phyloP scores from a whole-genome alignment of 2,329 filamentous ascomycete genomes.

The Ophiostoma quercus region DNA sequence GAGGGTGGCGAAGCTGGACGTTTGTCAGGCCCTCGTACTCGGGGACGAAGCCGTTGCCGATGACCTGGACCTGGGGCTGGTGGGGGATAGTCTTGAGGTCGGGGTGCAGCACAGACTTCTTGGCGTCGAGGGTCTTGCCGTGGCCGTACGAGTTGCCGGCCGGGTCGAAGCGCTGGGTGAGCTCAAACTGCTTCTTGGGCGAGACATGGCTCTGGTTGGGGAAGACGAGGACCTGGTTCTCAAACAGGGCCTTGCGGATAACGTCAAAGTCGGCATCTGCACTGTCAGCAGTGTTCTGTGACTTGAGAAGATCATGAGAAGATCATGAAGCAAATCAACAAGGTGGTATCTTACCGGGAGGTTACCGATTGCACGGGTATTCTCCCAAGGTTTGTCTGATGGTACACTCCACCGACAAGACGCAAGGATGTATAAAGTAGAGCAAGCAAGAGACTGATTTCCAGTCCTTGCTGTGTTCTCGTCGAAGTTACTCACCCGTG shows the following conservation, averaged over 20 bases:
- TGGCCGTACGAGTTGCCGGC: constrained; percentile 61
- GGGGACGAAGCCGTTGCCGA: constrained; percentile 66
- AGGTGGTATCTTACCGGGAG: constrained; percentile 28
- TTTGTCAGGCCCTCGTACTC: constrained; percentile 67
- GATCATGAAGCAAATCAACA: neutral
- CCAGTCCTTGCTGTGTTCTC: neutral
- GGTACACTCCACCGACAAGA: constrained; percentile 17
- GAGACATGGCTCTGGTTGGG: constrained; percentile 60
- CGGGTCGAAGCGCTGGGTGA: constrained; percentile 71
- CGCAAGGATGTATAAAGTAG: neutral
- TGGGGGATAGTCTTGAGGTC: constrained; percentile 76
- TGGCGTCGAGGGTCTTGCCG: constrained; percentile 63
- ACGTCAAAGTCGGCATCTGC: constrained; percentile 58
- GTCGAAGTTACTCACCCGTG: constrained; percentile 45
- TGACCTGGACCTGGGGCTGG: constrained; percentile 74
- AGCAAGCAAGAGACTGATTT: neutral
- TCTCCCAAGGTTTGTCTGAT: constrained; percentile 27
- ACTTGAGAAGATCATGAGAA: too few relatives aligned
- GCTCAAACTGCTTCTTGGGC: constrained; percentile 66
- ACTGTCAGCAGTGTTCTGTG: neutral
- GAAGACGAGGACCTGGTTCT: constrained; percentile 64
- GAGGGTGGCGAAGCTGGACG: constrained; percentile 65
- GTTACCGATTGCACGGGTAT: constrained; percentile 31
- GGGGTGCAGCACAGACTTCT: constrained; percentile 64
- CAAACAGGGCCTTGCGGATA: constrained; percentile 62